Evolutionary conservation across 2,329 filamentous ascomycete species (phyloP), one percentile per base, ranked within the genome.

Genomic region (Cytospora schulzeri): DNA sequence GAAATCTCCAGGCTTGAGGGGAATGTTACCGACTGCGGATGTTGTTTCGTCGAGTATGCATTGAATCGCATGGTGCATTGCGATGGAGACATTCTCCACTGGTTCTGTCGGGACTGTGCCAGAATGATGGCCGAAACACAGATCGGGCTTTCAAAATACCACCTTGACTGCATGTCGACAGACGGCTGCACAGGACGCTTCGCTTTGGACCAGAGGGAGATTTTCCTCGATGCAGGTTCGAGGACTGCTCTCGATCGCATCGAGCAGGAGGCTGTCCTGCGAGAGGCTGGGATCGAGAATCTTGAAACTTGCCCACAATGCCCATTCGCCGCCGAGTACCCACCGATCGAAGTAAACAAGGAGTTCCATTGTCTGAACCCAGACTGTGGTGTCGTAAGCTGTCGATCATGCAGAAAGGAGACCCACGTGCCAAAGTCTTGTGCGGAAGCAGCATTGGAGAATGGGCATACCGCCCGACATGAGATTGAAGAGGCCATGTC

Each of bases 401-500:
- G 89, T 71, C 85, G 90, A 6, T 79, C 89, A 2, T 96, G 92
- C 76, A 83, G 85, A 35, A 77, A 81, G 58, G 82, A 86, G 55
- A 88, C 88, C 0, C 92, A 96, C 71, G 81, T 92, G 14, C 91
- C 92, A 0, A 81, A 85, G 67, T 88, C 83, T 0, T 96, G 92
- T 70, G 83, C 87, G 38, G 89, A 95, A 71, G 83, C 81, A 45
- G 83, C 83, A 50, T 79, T 76, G 24, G 87, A 91, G 2, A 82
- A 81, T 48, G 86, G 87, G 1, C 73, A 88, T 9, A 82, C 83
- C 4, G 80, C 85, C 22, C 85, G 90, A 19, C 90, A 89, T 68
- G 75, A 80, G 4, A 85, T 96, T 33, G 92, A 96, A 74, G 92
- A 96, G 73, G 92, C 91, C 24, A 94, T 93, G 90, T 92, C 90